Conservation (phyloP, 495 filamentous ascomycete species). For the Hypoxylon fragiforme region DNA sequence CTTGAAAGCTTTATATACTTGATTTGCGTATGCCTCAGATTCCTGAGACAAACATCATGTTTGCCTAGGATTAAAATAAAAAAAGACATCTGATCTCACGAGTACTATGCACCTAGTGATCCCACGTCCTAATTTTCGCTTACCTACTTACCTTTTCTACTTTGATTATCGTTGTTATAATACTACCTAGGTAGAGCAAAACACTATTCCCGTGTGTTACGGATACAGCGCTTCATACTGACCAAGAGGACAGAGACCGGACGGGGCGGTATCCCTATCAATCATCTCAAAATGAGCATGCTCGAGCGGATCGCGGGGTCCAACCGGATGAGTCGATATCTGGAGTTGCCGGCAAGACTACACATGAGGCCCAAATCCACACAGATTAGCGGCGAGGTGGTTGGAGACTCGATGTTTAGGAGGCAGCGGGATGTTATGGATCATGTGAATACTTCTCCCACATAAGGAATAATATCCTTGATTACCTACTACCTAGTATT, state of each 20-base stretch:
- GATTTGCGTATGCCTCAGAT: too few species aligned
- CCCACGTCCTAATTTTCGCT: too few species aligned
- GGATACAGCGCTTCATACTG: background rate
- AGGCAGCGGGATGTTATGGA: conserved; percentile 28
- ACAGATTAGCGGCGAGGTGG: conserved; percentile 18
- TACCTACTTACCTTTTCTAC: too few species aligned
- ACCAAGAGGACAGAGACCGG: background rate
- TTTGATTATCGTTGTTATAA: too few species aligned
- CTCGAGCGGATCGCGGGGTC: conserved; percentile 31
- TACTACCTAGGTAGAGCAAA: too few species aligned
- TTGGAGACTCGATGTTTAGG: conserved; percentile 15
- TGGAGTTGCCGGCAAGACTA: conserved; percentile 5
- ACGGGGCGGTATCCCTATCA: background rate
- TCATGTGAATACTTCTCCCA: conserved; percentile 24
- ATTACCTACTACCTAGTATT: background rate
- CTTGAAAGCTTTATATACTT: background rate
- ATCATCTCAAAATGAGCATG: conserved; percentile 20
- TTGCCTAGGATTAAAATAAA: too few species aligned
- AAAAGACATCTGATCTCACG: too few species aligned
- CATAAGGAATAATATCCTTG: background rate
- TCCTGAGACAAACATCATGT: too few species aligned
- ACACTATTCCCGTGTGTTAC: too few species aligned
- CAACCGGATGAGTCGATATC: conserved; percentile 22
- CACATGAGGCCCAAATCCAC: conserved; percentile 23
- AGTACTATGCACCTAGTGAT: too few species aligned